A percentile compares a stretch with the other conserved stretches of the same genome.
Conservation (phyloP, 768 basidiomycete genomes). For the Termitomyces titanicus region DNA sequence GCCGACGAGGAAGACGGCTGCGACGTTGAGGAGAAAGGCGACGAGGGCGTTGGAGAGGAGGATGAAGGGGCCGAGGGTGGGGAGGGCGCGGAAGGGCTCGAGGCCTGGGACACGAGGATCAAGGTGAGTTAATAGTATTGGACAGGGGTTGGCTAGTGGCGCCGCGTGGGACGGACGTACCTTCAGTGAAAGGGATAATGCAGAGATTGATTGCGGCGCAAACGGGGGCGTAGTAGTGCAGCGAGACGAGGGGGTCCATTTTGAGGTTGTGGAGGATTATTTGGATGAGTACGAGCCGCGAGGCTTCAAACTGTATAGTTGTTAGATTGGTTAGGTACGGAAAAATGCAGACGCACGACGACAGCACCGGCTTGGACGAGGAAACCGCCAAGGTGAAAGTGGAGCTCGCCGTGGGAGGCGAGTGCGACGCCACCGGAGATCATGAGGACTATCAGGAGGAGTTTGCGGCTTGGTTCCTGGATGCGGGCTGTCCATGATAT, state of each 20-base stretch:
- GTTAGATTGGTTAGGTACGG: background rate
- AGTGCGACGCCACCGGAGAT: slow-evolving; percentile 89
- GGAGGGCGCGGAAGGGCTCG: slow-evolving; percentile 76
- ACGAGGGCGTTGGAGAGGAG: slow-evolving; percentile 81
- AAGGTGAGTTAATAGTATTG: background rate
- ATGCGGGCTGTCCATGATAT: slow-evolving; percentile 92
- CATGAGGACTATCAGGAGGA: slow-evolving; percentile 82
- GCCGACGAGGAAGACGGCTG: slow-evolving; percentile 92
- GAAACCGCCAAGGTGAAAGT: slow-evolving; percentile 86
- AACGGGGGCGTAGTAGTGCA: slow-evolving; percentile 96
- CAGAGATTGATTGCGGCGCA: slow-evolving; percentile 87
- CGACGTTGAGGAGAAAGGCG: slow-evolving; percentile 88
- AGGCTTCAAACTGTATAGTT: slow-evolving; percentile 77
- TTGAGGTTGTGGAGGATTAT: slow-evolving; percentile 91
- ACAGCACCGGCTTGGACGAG: slow-evolving; percentile 85
- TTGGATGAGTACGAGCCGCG: slow-evolving; percentile 94
- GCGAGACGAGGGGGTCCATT: slow-evolving; percentile 94
- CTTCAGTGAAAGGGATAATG: slow-evolving; percentile 90
- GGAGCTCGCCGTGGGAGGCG: slow-evolving; percentile 85
- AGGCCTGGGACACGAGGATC: slow-evolving; percentile 28
- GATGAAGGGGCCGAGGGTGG: slow-evolving; percentile 61
- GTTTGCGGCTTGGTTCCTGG: slow-evolving; percentile 79
- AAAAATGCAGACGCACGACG: slow-evolving; percentile 45
- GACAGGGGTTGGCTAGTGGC: no score
- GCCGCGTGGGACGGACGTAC: slow-evolving; percentile 24